Evolutionary conservation across 345 rosid species (phyloP), one percentile per base, ranked within the genome.

Genomic region (Melastoma malabathricum): DNA sequence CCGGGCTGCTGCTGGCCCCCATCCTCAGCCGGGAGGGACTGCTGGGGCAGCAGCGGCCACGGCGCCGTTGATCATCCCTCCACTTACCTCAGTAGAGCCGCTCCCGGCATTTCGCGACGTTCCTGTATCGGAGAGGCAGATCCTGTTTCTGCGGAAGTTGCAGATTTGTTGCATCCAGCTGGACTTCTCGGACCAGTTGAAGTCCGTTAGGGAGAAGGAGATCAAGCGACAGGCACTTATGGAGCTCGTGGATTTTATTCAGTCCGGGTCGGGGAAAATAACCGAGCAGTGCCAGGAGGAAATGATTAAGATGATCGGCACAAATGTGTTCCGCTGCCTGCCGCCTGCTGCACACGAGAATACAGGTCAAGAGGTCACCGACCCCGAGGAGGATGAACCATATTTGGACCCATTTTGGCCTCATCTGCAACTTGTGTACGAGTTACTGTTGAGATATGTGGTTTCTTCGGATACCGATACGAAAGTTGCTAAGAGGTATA

Each of bases 171-270:
- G 84, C 55, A 66, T 72, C 56, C 64, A 48, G 41, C 70, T 74
- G 19, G 84, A 78, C 54, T 78, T 72, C 19, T 49, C 44, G 23
- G 72, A 75, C 47, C 51, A 66, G 0, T 5, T 65, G 46, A 65
- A 61, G 50, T 46, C 60, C 1, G 58, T 48, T 1, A 59, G 76
- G 0, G 84, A 72, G 55, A 78, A 75, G 61, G 84, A 78, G 59
- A 75, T 75, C 29, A 78, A 78, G 56, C 38, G 74, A 48, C 72
- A 68, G 50, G 64, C 74, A 6, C 66, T 78, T 46, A 27, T 70
- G 65, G 84, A 78, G 61, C 68, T 78, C 20, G 81, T 78, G 43
- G 78, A 78, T 51, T 72, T 59, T 50, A 68, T 78, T 39, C 84
- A 78, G 49, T 70, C 78, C 0, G 81, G 77, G 22, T 75, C 81